Evolutionary conservation across 495 filamentous ascomycete genomes (phyloP), one percentile per base, ranked within the genome.

Genomic region (Rhypophila decipiens): DNA sequence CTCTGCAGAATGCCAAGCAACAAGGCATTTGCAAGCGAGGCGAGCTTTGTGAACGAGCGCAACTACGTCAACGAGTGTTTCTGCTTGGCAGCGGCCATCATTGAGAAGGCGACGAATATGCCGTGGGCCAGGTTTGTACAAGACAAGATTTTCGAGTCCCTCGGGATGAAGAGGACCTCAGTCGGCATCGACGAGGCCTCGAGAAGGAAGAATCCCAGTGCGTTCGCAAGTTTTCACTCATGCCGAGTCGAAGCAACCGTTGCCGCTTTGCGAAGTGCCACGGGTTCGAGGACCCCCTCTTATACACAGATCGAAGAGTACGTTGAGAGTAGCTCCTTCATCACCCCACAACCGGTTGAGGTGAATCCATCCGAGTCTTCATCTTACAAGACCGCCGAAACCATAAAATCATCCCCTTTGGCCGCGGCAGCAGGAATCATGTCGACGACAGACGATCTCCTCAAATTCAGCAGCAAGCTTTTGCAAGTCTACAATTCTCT

Each of bases 41-140:
- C 21, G 15, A 12, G 13, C 10, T 57, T 57, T 24, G 2, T 19
- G 19, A 17, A 55, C 21, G 24, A 29, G 1, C 38, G 51, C 2
- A 55, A 54, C 51, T 57, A 57, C 33, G 54, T 43, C n/a, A 57
- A 57, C 22, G 55, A 57, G 19, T 47, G 52, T 15, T 56, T 42
- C 12, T 44, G 44, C 2, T 34, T 56, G 19, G 40, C 50, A 9
- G 52, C 44, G 9, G 22, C 40, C 0, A 24, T 56, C 0, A 29
- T 58, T n/a, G 48, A 52, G 45, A 49, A 41, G 37, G 43, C 17
- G 5, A 44, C 46, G 0, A 27, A 42, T 0, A 35, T 27, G 1
- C 10, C 40, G 2, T 55, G 52, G 52, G 4, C 39, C 1, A 9
- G 31, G 9, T 52, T 52, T 17, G 37, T 56, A 0, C 36, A 21